Evolutionary conservation across 768 basidiomycete genomes (phyloP).

Genomic region (Pleurotus eryngii): DNA sequence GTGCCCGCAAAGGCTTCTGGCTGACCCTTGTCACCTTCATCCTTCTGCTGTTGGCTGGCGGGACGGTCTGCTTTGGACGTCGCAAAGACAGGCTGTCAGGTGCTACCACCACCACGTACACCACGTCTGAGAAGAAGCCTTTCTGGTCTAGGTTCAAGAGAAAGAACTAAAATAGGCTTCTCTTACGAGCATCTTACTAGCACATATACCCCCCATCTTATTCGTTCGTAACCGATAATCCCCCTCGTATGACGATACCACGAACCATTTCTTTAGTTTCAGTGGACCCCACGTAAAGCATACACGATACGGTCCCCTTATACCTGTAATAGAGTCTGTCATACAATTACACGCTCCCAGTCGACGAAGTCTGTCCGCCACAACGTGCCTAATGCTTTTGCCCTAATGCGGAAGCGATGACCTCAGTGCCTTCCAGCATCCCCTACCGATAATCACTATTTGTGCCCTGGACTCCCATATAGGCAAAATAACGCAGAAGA

Average conservation of each 20-base stretch:
- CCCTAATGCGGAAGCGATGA: background rate
- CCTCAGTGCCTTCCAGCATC: background rate
- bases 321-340: too few relatives aligned
- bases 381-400: too few relatives aligned
- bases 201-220: conserved; percentile 2
- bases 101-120: conserved; percentile 16
- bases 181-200: background rate
- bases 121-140: conserved; percentile 1
- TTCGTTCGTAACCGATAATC: too few relatives aligned
- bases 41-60: conserved; percentile 60
- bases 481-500: conserved; percentile 34
- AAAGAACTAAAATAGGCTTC: conserved; percentile 6
- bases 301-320: too few relatives aligned
- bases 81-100: conserved; percentile 49
- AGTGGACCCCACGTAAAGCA: too few relatives aligned
- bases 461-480: conserved; percentile 33
- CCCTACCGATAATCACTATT: conserved; percentile 21
- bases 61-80: conserved; percentile 69
- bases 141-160: conserved; percentile 12
- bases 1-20: conserved; percentile 57
- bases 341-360: too few relatives aligned
- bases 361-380: conserved; percentile 7
- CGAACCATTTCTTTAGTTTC: too few relatives aligned
- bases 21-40: conserved; percentile 66
- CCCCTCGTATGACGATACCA: too few relatives aligned